phyloP scores from a whole-genome alignment of 768 basidiomycete genomes.

The Solioccasus polychromus region DNA sequence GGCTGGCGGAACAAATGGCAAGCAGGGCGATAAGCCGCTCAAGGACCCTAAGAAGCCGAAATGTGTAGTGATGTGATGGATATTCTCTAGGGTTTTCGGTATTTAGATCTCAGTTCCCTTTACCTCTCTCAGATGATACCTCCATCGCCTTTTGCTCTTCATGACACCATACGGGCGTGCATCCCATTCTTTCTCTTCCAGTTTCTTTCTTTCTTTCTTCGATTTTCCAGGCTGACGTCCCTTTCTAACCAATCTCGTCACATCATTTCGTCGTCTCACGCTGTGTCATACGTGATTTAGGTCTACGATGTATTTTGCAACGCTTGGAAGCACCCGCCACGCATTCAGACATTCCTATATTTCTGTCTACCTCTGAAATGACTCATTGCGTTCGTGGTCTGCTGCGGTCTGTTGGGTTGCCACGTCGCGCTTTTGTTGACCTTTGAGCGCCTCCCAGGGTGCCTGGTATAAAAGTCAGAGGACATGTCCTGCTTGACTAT shows the following conservation, averaged over 20 bases:
- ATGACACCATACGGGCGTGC: slow-evolving; percentile 24
- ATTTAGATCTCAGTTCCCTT: slow-evolving; percentile 65
- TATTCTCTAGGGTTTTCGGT: slow-evolving; percentile 57
- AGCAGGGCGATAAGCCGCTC: slow-evolving; percentile 37
- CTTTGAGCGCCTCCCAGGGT: background rate
- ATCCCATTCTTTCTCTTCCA: slow-evolving; percentile 19
- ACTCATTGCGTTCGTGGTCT: slow-evolving; percentile 6
- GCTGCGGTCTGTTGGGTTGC: slow-evolving; percentile 13
- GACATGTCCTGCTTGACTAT: background rate
- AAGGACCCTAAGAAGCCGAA: slow-evolving; percentile 50
- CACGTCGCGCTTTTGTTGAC: slow-evolving; percentile 21
- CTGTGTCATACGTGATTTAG: slow-evolving; percentile 41
- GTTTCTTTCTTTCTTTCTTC: slow-evolving; percentile 21
- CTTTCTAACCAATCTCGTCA: slow-evolving; percentile 30
- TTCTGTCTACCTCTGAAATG: background rate
- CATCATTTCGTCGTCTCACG: slow-evolving; percentile 34
- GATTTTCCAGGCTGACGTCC: slow-evolving; percentile 31
- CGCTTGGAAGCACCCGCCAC: slow-evolving; percentile 31
- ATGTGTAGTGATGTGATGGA: slow-evolving; percentile 79
- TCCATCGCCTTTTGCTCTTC: slow-evolving; percentile 38
- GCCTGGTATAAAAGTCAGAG: background rate
- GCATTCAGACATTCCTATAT: slow-evolving; percentile 8
- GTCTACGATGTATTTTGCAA: slow-evolving; percentile 39
- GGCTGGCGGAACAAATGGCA: slow-evolving; percentile 44
- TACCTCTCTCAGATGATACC: slow-evolving; percentile 83